Base-by-base conservation (phyloP, 2,329 filamentous ascomycete species). In the Penicillium glabrum region DNA sequence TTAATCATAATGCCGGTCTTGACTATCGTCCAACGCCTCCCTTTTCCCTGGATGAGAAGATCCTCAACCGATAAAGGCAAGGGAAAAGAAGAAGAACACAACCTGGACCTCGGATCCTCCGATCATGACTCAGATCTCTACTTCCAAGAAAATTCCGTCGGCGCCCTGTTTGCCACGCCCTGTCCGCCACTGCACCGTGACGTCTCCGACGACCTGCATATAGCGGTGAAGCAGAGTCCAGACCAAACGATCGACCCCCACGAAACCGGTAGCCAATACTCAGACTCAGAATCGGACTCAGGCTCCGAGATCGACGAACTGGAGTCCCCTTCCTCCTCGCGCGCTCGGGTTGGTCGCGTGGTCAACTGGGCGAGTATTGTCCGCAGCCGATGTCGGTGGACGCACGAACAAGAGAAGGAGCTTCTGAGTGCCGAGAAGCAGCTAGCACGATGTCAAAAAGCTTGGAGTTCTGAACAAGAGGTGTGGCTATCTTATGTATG, bases 381-480 rank as follows among this genome's bases (percentile, higher is more conserved):
- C n/a, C 63, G 64, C 10, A 67, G 64, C 45, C 54, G 52, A 43
- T 60, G 57, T 47, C 65, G 70, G 19, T 72, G 70, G 69, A 69
- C 67, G 5, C 57, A 29, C 8, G 65, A 71, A 24, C 69, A 70
- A 39, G 71, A 73, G 43, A 58, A 58, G 16, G 63, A 70, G 31
- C 62, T 73, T 19, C 48, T 60, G 5, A 60, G 64, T 50, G 71
- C 71, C 0, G 56, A 66, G 54, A 62, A 59, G 16, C 64, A 74
- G 41, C 46, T 74, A 46, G 68, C 61, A 37, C 59, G 67, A 26
- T 74, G 72, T 60, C 72, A 74, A 53, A 73, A 69, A 57, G 69
- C 71, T 1, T 74, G 70, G 70, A 72, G 69, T 51, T 72, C 71
- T 10, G 70, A 73, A 51, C 71, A 74, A 50, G 72, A 74, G 45